Percentiles rank a stretch among this genome's conserved stretches.
Conservation (phyloP, 1,284 basidiomycete species). For the Fistulina hepatica region DNA sequence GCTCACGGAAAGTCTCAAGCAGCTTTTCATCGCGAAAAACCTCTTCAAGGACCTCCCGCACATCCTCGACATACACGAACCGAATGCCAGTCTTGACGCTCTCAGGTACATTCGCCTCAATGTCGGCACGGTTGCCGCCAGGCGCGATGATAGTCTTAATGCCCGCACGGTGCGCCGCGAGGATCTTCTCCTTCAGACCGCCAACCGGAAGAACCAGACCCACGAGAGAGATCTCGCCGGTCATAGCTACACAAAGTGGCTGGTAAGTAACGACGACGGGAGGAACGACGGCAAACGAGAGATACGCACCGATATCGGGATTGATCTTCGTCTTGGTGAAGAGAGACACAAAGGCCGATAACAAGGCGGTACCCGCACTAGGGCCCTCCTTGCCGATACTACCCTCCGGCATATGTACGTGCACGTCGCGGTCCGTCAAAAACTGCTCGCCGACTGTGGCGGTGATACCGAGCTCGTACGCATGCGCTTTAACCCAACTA, state of each 20-base stretch:
- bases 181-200: slow-evolving; percentile 91
- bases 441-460: slow-evolving; percentile 44
- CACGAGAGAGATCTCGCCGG: slow-evolving; percentile 87
- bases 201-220: slow-evolving; percentile 91
- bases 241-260: slow-evolving; percentile 62
- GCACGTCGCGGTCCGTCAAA: slow-evolving; percentile 77
- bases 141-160: slow-evolving; percentile 89
- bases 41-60: slow-evolving; percentile 77
- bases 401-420: slow-evolving; percentile 95
- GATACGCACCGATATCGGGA: slow-evolving; percentile 71
- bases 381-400: slow-evolving; percentile 98
- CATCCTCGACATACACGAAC: slow-evolving; percentile 89
- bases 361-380: slow-evolving; percentile 88
- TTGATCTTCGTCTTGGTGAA: slow-evolving; percentile 77
- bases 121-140: slow-evolving; percentile 79
- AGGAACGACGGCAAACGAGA: slow-evolving; percentile 23
- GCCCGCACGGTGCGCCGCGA: slow-evolving; percentile 87
- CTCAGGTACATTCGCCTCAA: slow-evolving; percentile 90
- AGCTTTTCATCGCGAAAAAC: slow-evolving; percentile 62
- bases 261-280: slow-evolving; percentile 71
- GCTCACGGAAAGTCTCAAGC: slow-evolving; percentile 54
- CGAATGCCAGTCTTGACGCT: slow-evolving; percentile 90
- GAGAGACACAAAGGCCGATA: slow-evolving; percentile 85
- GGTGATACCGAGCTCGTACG: slow-evolving; percentile 82
- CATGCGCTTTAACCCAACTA: slow-evolving; percentile 89